Evolutionary conservation across 1,284 basidiomycete species (phyloP), one percentile per base, ranked within the genome.

Genomic region (Lentinus polychrous): DNA sequence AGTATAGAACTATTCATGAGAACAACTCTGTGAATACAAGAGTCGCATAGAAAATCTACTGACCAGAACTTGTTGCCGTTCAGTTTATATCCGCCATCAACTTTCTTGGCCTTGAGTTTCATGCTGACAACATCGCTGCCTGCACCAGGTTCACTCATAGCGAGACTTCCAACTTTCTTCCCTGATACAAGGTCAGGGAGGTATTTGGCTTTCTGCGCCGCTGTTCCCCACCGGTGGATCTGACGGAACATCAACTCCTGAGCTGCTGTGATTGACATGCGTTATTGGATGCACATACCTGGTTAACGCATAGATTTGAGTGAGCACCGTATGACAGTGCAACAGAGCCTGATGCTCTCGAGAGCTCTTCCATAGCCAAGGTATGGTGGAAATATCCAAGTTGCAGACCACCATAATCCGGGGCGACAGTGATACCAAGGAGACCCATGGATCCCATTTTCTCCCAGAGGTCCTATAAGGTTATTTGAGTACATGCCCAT

Each of bases 31-130:
- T n/a, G 12, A 46, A 14, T 8, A 22, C n/a, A 32, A 1, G 24
- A 15, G 10, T 5, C 17, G 33, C 14, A n/a, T 20, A 14, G 48
- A 33, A 2, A 12, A n/a, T 15, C 11, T 8, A 53, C 80, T 52
- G 52, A 89, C 92, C 93, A 96, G 69, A 93, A 92, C 67, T 96
- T 97, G 59, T 83, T 91, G 1, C 94, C 94, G 59, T 91, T 95
- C 55, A 96, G 65, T 50, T 76, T 71, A 72, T 81, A 96, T 37
- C 86, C 82, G 35, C 82, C 86, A 15, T 81, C 72, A 32, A 86
- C 75, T 66, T 86, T 86, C 52, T 84, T 81, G 14, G 92, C 93
- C 47, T 76, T 81, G 43, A 93, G 73, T 58, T 75, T 77, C 94
- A 96, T 97, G 59, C 86, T 89, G 18, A 96, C 83, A 18, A 97